Base-by-base conservation (phyloP, 495 filamentous ascomycete species). In the Emericellopsis terricola region DNA sequence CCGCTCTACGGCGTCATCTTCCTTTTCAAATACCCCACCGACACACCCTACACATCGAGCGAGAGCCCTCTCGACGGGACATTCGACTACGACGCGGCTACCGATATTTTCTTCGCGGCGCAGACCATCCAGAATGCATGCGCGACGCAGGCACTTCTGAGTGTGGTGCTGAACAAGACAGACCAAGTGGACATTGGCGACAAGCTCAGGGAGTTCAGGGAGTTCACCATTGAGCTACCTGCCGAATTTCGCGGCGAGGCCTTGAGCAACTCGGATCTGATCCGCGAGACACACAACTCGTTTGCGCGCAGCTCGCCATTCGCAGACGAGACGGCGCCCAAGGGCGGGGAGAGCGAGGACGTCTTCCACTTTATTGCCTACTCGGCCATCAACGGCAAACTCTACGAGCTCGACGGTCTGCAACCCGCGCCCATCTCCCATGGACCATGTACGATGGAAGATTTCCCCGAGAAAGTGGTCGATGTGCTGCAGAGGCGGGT, bases 81-180 rank as follows among this genome's bases (percentile, higher is more conserved):
- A 29, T 92, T 81, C 57, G 87, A 94, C 59, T 58, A 62, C 38
- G 65, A 61, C 8, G 80, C 84, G 1, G 57, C 76, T 3, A 72
- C 83, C 42, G 61, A 64, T 35, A 59, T 94, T 45, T 99, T 93
- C 67, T 99, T 99, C 62, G 89, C 89, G 2, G 75, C 78, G 9
- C 89, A 99, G 59, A 94, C 87, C 1, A 99, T 99, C 56, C 89
- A 96, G 61, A 99, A 99, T 62, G 89, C 89, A 17, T 99, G 89
- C 62, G 89, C 86, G 38, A 99, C 89, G 11, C 89, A 96, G 59
- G 89, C 89, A 16, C 73, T 99, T 38, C 72, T 99, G 20, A 86
- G 78, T 30, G 78, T 96, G 39, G 68, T 99, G 16, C 64, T 99
- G 36, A 99, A 99, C 59, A 76, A 89, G 42, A 24, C 24, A 8